A percentile compares a stretch with the other conserved stretches of the same genome.
Conservation (phyloP, 2,329 filamentous ascomycete species). For the Talaromyces piceae region DNA sequence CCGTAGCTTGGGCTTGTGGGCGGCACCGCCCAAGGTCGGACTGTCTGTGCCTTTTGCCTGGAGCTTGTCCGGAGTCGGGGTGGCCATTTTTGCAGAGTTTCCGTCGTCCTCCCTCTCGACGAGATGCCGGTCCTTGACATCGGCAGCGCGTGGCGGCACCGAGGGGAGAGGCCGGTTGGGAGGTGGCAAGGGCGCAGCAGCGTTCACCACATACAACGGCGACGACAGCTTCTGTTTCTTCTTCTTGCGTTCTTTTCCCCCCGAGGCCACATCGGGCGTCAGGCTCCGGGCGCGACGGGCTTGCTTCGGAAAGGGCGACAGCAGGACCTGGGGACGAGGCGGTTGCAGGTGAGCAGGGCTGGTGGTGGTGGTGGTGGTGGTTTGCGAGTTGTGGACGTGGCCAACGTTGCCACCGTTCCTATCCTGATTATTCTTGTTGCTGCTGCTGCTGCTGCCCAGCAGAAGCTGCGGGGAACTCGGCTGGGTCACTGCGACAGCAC, state of each 20-base stretch:
- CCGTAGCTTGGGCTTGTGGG: conserved; percentile 3
- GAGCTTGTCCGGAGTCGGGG: conserved; percentile 2
- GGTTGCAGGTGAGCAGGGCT: not conserved
- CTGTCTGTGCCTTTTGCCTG: conserved; percentile 6
- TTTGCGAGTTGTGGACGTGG: too few relatives aligned
- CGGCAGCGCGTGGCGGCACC: conserved; percentile 19
- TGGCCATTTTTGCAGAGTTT: conserved; percentile 1
- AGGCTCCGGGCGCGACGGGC: conserved; percentile 10
- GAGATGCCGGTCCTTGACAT: not conserved
- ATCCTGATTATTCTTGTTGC: not conserved
- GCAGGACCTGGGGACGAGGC: conserved; percentile 7
- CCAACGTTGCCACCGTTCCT: too few relatives aligned
- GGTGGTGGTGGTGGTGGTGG: too few relatives aligned
- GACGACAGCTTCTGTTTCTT: conserved; percentile 6
- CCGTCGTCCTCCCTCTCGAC: not conserved
- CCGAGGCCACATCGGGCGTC: conserved; percentile 7
- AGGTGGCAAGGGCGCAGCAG: conserved; percentile 27
- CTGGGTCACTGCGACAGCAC: conserved; percentile 18
- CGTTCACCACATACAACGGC: conserved; percentile 17
- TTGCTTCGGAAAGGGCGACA: conserved; percentile 11
- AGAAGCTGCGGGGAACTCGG: conserved; percentile 10
- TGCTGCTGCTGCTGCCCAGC: not conserved
- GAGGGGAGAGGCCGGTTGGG: conserved; percentile 28
- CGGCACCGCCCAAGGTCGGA: conserved; percentile 6
- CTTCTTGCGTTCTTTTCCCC: conserved; percentile 1